Evolutionary conservation across 2,329 filamentous ascomycete species (phyloP).

Genomic region (Botrytis byssoidea): DNA sequence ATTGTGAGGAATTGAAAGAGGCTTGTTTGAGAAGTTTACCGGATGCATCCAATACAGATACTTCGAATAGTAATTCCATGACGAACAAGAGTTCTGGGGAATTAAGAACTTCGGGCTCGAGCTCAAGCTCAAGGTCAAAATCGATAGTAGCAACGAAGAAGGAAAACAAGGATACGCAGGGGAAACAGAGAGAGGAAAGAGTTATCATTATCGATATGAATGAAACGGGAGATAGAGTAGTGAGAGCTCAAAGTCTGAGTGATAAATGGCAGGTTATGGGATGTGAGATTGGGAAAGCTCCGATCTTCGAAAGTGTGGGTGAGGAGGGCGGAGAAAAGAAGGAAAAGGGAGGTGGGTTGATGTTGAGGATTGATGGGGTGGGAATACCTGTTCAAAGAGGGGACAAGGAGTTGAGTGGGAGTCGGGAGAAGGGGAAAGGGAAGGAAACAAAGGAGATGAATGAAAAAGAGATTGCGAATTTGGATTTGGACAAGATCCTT

Average conservation of each 20-base stretch:
- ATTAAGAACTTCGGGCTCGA: neutral
- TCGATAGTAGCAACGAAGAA: neutral
- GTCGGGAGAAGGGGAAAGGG: conserved; percentile 13
- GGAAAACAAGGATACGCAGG: conserved; percentile 6
- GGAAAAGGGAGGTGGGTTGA: conserved; percentile 42
- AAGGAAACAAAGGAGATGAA: conserved; percentile 16
- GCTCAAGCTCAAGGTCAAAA: conserved; percentile 5
- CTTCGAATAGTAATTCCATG: conserved; percentile 4
- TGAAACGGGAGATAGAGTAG: conserved; percentile 53
- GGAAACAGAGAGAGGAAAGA: conserved; percentile 38
- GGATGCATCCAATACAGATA: neutral
- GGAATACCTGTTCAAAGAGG: conserved; percentile 27
- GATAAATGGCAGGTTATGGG: conserved; percentile 68
- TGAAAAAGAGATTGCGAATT: conserved; percentile 33
- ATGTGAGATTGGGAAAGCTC: conserved; percentile 55
- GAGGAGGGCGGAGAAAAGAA: conserved; percentile 28
- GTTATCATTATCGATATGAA: conserved; percentile 57
- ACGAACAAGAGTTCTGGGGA: neutral
- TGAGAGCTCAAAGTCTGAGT: conserved; percentile 69
- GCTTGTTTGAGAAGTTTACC: conserved; percentile 48
- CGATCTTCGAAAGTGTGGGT: conserved; percentile 57
- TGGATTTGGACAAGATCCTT: conserved; percentile 52
- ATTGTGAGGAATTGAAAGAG: conserved; percentile 67
- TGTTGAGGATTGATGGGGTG: conserved; percentile 61
- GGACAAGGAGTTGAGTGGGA: conserved; percentile 14